Conservation (phyloP, 208 protist genomes). For the Trypanosomatidae sp. region DNA sequence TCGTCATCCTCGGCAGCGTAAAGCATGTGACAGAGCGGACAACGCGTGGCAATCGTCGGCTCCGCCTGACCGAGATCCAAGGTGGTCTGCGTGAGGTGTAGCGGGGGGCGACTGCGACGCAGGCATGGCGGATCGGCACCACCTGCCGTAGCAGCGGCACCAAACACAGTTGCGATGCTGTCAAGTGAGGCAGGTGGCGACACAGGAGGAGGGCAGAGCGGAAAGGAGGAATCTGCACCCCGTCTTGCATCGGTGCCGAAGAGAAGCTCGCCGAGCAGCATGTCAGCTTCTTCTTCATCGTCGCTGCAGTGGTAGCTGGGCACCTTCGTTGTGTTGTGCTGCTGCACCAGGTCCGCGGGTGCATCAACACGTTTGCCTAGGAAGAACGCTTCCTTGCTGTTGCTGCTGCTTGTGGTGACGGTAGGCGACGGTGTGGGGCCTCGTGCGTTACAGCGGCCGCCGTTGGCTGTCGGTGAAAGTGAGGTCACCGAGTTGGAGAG, state of each 20-base stretch:
- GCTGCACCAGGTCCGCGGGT: background rate
- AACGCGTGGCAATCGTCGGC: constrained; percentile 27
- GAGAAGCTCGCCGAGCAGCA: constrained; percentile 4
- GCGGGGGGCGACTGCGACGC: background rate
- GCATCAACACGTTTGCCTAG: background rate
- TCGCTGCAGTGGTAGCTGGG: background rate
- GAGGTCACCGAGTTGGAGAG: background rate
- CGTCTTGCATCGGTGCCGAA: background rate
- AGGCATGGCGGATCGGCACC: background rate
- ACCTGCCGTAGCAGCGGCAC: background rate
- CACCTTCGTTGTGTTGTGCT: background rate
- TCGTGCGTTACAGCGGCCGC: background rate
- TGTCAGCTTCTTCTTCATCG: background rate
- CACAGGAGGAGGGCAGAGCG: background rate
- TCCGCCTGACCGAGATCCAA: constrained; percentile 76
- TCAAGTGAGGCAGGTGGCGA: background rate
- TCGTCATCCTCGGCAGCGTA: constrained; percentile 39
- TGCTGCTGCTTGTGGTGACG: background rate
- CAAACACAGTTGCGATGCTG: background rate
- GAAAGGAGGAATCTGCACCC: too few relatives aligned
- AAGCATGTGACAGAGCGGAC: constrained; percentile 62
- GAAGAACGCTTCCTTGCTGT: background rate
- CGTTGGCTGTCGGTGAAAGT: too few relatives aligned
- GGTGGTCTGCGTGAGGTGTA: constrained; percentile 45
- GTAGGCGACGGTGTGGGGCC: background rate